Base-by-base conservation (phyloP, 2,329 filamentous ascomycete genomes). In the Colletotrichum orchidophilum region DNA sequence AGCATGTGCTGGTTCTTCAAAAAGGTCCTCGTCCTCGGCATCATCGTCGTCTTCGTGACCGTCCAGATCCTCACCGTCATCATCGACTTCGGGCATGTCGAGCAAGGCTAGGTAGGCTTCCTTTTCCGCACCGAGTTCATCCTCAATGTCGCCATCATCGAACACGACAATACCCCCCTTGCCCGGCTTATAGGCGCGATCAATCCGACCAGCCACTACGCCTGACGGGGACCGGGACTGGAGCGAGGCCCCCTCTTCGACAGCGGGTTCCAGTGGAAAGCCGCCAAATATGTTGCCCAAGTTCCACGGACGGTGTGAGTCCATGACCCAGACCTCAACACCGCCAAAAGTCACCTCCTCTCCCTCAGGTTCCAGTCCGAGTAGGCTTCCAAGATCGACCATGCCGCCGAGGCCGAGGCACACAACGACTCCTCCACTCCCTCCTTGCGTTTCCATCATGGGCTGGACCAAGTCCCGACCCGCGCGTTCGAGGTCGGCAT, bases 291-390 rank as follows among this genome's bases (percentile, higher is more conserved):
- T 91, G 80, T 99, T 99, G 74, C 90, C 91, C 78, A 99, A 80
- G 79, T 99, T 98, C 95, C 96, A 98, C 15, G 96, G 96, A 71
- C 96, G 88, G 81, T 96, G 90, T 31, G 96, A 91, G 82, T 99
- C 96, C 71, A 98, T 87, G 12, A 98, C 88, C 96, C 96, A 99
- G 35, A 98, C 93, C 79, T 98, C 95, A 1, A 98, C 94, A n/a
- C 93, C 93, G 46, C 92, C 91, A 82, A 94, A 92, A 61, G 91
- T 85, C 11, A 87, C 86, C n/a, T 90, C 88, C 31, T 92, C 91
- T 7, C 88, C 88, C 62, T 93, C 91, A 2, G 86, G 81, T 71
- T 93, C 92, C 69, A 98, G 85, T 0, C 94, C 94, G 13, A 99
- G 83, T 35, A 96, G 87, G 35, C 92, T 90, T 42, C 93, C 93